Evolutionary conservation across 805 yeast genomes (phyloP).

Genomic region (Saccharomycopsis sp.): DNA sequence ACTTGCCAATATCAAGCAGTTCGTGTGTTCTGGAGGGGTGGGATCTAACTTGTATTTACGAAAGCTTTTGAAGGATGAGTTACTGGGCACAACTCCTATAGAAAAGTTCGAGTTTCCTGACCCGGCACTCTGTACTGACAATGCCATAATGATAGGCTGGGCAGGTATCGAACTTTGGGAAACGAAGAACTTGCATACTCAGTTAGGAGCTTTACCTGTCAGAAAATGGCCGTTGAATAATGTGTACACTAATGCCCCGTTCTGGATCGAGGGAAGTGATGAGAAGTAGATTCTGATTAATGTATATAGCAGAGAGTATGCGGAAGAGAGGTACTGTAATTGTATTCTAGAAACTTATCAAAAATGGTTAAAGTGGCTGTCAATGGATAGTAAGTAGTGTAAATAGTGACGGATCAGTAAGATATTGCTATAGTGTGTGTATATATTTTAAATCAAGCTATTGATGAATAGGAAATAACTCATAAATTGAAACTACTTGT

Average conservation of each 20-base stretch:
- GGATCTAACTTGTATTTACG: conserved; percentile 66
- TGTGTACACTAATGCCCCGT: conserved; percentile 22
- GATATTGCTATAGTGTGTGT: conserved; percentile 7
- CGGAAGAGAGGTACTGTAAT: too few relatives aligned
- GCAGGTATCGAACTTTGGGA: conserved; percentile 90
- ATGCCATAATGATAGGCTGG: conserved; percentile 96
- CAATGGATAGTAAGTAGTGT: conserved; percentile 20
- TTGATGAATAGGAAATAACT: neutral
- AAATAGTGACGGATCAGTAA: conserved; percentile 12
- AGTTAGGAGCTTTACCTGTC: conserved; percentile 52
- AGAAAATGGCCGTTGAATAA: conserved; percentile 78
- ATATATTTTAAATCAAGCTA: neutral
- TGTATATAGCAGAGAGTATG: too few relatives aligned
- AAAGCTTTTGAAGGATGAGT: conserved; percentile 35
- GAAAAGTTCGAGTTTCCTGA: conserved; percentile 60
- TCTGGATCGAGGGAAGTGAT: conserved; percentile 4
- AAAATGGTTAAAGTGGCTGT: conserved; percentile 14
- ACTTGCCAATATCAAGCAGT: conserved; percentile 39
- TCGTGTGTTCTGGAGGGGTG: conserved; percentile 93
- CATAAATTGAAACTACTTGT: too few relatives aligned
- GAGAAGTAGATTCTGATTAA: neutral
- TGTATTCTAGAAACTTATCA: too few relatives aligned
- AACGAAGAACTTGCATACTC: conserved; percentile 37
- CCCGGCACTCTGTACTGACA: conserved; percentile 76
- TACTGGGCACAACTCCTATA: conserved; percentile 29